Evolutionary conservation across 2,329 filamentous ascomycete genomes (phyloP), one percentile per base, ranked within the genome.

Genomic region (Epichloe sp.): DNA sequence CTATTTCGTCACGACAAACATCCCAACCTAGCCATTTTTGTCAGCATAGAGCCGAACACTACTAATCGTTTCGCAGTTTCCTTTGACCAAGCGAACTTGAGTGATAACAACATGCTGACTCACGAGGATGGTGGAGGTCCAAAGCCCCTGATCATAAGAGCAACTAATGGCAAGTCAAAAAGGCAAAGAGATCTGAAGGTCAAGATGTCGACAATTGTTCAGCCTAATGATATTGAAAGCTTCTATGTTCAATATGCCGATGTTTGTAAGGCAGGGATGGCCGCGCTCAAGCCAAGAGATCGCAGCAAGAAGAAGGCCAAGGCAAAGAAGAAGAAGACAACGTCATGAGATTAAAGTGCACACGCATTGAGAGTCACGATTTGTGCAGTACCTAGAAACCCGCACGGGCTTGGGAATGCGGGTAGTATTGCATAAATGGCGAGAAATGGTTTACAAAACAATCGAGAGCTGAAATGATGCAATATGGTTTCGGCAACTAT

Each of bases 201-300:
- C 58, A 95, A 90, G 67, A 64, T 96, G 26, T 88, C 87, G 2
- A 97, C 93, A 0, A 68, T 95, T 0, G 89, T 97, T 1, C 76
- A 85, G 51, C 80, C 85, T 1, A 79, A 83, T 52, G 80, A 85
- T 5, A 66, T 97, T 11, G 89, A 94, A 50, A 72, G 67, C 0
- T 98, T 98, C 63, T 98, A 89, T 66, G 71, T 74, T 34, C 77
- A 80, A 48, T 98, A 97, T 71, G 90, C 89, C 21, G 93, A 97
- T 58, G 77, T 89, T 3, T 96, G 90, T 70, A 96, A 95, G 72
- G 73, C 77, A 0, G 88, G 89, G 5, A 96, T 97, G 89, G 76
- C 79, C 47, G 83, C 84, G 7, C 65, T 98, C 69, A 97, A 95
- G 79, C 95, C 95, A 64, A 78, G 93, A 59, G 91, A 97, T 70